These are phyloP conservation scores for Apiotrichum gracile DNA, from an alignment of 1,284 basidiomycete species.

Conservation along the genomic window DNA sequence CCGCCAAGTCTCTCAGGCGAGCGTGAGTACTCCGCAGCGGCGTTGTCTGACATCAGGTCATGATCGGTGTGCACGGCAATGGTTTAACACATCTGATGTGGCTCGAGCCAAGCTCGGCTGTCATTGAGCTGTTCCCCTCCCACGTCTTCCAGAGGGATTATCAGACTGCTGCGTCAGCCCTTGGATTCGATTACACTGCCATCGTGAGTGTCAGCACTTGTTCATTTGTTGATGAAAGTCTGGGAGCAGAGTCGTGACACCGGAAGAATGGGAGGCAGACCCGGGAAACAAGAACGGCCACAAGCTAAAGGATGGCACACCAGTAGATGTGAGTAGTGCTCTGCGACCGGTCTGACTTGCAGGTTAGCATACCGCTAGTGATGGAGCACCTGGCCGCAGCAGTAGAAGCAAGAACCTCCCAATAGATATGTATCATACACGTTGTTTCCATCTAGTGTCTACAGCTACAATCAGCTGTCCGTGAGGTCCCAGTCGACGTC, in stretches of 20 bases:
- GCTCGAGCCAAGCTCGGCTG: slow-evolving; percentile 45
- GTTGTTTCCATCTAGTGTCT: no score
- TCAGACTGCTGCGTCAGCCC: background rate
- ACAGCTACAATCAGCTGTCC: no score
- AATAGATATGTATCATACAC: no score
- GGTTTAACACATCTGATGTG: slow-evolving; percentile 47
- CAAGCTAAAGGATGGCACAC: slow-evolving; percentile 19
- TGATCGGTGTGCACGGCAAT: slow-evolving; percentile 48
- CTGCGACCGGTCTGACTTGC: background rate
- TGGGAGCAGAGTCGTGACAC: slow-evolving; percentile 11
- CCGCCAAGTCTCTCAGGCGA: slow-evolving; percentile 16
- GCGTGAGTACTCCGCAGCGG: background rate
- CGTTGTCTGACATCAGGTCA: slow-evolving; percentile 18
- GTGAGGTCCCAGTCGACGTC: no score
- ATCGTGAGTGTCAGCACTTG: background rate
- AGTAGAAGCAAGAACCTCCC: no score
- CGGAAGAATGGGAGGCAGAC: slow-evolving; percentile 17
- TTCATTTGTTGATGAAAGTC: background rate
- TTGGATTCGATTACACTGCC: slow-evolving; percentile 20
- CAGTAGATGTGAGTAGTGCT: background rate
- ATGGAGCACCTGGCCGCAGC: no score
- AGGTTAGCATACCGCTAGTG: no score
- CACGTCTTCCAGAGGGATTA: background rate
- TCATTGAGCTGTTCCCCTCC: slow-evolving; percentile 46
- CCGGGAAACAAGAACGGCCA: slow-evolving; percentile 13